A percentile compares a stretch with the other conserved stretches of the same genome.
Conservation (phyloP, 176 grass and related monocot genomes). For the Triticum monococcum region DNA sequence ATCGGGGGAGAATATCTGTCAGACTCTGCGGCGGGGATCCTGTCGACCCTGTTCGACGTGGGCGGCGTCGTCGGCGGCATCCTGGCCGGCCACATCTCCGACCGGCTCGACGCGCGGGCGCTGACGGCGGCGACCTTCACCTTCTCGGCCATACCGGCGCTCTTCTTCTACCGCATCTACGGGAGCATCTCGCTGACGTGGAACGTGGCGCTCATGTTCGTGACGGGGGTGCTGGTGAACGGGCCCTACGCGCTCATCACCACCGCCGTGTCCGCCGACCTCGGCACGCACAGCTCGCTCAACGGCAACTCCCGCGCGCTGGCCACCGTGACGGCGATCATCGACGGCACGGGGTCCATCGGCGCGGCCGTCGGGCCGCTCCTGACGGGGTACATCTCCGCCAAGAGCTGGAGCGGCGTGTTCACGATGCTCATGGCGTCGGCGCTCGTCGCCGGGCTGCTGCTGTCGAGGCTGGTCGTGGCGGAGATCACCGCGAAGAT, state of each 20-base stretch:
- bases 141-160: constrained; percentile 70
- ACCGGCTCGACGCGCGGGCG: constrained; percentile 63
- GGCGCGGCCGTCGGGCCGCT: constrained; percentile 77
- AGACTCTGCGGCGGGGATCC: constrained; percentile 38
- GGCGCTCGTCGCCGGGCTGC: constrained; percentile 62
- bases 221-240: constrained; percentile 71
- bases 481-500: constrained; percentile 63
- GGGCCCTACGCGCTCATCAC: constrained; percentile 82
- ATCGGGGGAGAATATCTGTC: constrained; percentile 71
- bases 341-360: constrained; percentile 76
- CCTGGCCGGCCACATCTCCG: constrained; percentile 85
- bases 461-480: constrained; percentile 61
- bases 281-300: constrained; percentile 82
- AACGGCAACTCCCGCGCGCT: constrained; percentile 73
- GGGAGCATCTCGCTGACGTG: constrained; percentile 59
- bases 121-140: constrained; percentile 78
- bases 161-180: constrained; percentile 75
- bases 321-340: constrained; percentile 88
- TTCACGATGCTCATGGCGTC: constrained; percentile 84
- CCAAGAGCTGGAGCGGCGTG: constrained; percentile 73
- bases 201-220: constrained; percentile 64
- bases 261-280: constrained; percentile 76
- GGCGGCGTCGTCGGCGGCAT: constrained; percentile 73
- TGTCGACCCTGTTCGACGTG: constrained; percentile 82
- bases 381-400: constrained; percentile 81